Evolutionary conservation across 169 alveolate genomes (phyloP).

Genomic region (Cryptosporidium felis): DNA sequence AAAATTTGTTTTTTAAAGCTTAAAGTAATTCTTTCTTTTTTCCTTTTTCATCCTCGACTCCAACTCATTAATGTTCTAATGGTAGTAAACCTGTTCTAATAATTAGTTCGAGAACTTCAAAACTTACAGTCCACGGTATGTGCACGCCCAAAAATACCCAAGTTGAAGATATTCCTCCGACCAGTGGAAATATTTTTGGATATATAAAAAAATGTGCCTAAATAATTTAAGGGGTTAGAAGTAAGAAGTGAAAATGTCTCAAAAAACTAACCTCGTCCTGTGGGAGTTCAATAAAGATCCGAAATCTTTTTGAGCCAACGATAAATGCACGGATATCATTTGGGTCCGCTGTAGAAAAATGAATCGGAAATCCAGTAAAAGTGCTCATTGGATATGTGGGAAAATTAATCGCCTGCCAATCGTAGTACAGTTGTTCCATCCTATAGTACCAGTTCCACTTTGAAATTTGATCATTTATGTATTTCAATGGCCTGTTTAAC

Average conservation of each 20-base stretch:
- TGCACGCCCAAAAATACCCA: slow-evolving; percentile 77
- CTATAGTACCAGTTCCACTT: slow-evolving; percentile 86
- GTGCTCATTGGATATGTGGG: slow-evolving; percentile 85
- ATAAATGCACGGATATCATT: slow-evolving; percentile 81
- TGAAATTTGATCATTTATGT: slow-evolving; percentile 78
- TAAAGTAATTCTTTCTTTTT: slow-evolving; percentile 52
- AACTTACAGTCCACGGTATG: slow-evolving; percentile 69
- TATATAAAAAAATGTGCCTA: slow-evolving; percentile 65
- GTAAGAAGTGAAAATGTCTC: too few species aligned
- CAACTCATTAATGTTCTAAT: slow-evolving; percentile 42
- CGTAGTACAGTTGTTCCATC: slow-evolving; percentile 82
- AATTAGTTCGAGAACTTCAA: neutral
- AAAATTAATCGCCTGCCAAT: slow-evolving; percentile 81
- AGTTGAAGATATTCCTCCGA: slow-evolving; percentile 77
- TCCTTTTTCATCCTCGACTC: slow-evolving; percentile 57
- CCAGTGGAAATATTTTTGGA: slow-evolving; percentile 75
- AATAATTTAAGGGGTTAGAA: neutral
- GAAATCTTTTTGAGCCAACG: slow-evolving; percentile 78
- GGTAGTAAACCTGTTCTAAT: neutral
- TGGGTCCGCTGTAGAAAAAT: slow-evolving; percentile 83
- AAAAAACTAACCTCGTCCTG: slow-evolving; percentile 80
- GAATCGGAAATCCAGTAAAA: slow-evolving; percentile 87
- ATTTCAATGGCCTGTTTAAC: slow-evolving; percentile 76
- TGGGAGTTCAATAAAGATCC: slow-evolving; percentile 79
- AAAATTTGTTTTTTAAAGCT: neutral